phyloP scores from a whole-genome alignment of 306 rosid species.

The Cicer yamashitae region DNA sequence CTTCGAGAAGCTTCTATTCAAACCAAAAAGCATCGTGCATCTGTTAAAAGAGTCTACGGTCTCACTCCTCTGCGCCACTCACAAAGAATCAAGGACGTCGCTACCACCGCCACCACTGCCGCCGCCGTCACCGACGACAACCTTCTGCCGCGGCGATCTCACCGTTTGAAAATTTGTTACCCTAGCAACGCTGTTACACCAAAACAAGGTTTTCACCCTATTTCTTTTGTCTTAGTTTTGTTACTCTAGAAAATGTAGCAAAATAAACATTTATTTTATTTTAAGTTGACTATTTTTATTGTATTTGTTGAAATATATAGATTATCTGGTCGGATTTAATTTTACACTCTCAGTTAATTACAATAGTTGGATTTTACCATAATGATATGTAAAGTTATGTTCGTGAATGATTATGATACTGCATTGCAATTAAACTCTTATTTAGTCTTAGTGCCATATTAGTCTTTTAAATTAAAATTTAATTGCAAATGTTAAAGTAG shows the following conservation, averaged over 20 bases:
- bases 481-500: too few species aligned
- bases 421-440: background rate
- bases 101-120: background rate
- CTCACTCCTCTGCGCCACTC: slow-evolving; percentile 67
- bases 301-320: background rate
- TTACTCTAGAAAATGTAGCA: background rate
- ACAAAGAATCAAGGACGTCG: slow-evolving; percentile 47
- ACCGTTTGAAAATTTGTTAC: slow-evolving; percentile 24
- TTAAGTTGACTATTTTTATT: background rate
- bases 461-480: too few species aligned
- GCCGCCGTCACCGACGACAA: background rate
- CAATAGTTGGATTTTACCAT: too few species aligned
- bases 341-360: too few species aligned
- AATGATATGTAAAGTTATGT: too few species aligned
- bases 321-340: background rate
- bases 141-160: slow-evolving; percentile 27
- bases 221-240: background rate
- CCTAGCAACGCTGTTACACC: background rate
- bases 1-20: slow-evolving; percentile 46
- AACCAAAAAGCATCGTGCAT: slow-evolving; percentile 9
- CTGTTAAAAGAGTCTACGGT: slow-evolving; percentile 30
- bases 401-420: too few species aligned
- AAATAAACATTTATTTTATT: background rate
- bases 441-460: background rate
- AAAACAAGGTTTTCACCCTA: slow-evolving; percentile 37